Conservation (phyloP, 345 rosid genomes). For the Passiflora organensis region DNA sequence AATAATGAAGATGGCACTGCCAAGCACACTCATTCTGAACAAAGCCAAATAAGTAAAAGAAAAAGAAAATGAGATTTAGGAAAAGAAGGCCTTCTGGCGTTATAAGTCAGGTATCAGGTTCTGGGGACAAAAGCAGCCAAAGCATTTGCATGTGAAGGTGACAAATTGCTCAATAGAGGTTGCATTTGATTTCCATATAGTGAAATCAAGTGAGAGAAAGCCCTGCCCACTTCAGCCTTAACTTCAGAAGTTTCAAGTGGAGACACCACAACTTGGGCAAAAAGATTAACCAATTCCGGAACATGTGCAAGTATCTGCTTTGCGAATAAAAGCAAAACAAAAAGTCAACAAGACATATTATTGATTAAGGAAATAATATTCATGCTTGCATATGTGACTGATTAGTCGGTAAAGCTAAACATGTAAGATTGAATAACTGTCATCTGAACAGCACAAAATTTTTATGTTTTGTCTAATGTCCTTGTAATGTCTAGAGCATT, state of each 20-base stretch:
- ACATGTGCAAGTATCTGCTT: constrained; percentile 68
- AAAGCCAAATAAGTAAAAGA: constrained; percentile 12
- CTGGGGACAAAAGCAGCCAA: constrained; percentile 66
- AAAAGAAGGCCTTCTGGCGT: not conserved
- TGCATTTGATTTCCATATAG: constrained; percentile 88
- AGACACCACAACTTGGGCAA: constrained; percentile 84
- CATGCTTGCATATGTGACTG: no score
- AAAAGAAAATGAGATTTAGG: not conserved
- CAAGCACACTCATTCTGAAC: constrained; percentile 3
- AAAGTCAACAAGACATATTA: not conserved
- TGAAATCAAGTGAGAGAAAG: constrained; percentile 73
- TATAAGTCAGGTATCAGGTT: constrained; percentile 31
- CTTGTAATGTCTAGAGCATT: no score
- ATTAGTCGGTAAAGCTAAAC: no score
- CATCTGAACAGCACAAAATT: no score
- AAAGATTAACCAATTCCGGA: constrained; percentile 79
- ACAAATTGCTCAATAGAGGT: constrained; percentile 57
- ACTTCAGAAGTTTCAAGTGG: constrained; percentile 78
- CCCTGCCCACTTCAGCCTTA: constrained; percentile 76
- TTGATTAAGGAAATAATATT: not conserved
- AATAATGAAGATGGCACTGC: constrained; percentile 1
- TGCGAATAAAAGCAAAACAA: not conserved
- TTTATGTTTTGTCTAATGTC: no score
- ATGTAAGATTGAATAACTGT: no score
- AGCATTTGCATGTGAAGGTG: constrained; percentile 80